Conservation (phyloP, 2,329 filamentous ascomycete species). For the Penicillium polonicum region DNA sequence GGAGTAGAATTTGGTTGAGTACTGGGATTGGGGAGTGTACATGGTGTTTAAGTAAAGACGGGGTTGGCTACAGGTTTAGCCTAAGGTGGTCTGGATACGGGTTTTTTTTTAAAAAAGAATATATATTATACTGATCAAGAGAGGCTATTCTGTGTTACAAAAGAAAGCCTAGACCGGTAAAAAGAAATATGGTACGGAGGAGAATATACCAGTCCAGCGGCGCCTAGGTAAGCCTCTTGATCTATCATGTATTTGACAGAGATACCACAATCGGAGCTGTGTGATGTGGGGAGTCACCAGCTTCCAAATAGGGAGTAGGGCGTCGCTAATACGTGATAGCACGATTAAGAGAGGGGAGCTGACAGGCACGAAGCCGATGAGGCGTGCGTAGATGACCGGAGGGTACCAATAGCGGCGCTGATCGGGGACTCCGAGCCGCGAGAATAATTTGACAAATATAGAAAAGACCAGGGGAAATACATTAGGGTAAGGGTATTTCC, state of each 20-base stretch:
- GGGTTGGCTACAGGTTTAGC: background rate
- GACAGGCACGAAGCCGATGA: conserved; percentile 23
- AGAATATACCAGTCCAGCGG: background rate
- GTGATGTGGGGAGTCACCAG: conserved; percentile 1
- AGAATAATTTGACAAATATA: conserved; percentile 18
- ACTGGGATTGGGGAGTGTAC: background rate
- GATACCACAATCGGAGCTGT: conserved; percentile 1
- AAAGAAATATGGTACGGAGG: background rate
- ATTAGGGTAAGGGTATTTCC: conserved; percentile 20
- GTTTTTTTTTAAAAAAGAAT: too few species aligned
- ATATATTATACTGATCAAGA: background rate
- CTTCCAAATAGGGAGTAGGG: conserved; percentile 4
- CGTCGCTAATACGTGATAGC: conserved; percentile 7
- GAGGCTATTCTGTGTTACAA: background rate
- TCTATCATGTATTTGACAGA: background rate
- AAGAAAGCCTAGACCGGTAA: background rate
- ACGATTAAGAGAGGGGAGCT: conserved; percentile 6
- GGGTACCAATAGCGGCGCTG: conserved; percentile 26
- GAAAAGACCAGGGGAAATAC: conserved; percentile 1
- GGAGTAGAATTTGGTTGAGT: background rate
- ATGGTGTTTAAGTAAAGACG: background rate
- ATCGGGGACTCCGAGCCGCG: conserved; percentile 19
- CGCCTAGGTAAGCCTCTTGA: background rate
- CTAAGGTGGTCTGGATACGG: background rate
- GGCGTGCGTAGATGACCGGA: conserved; percentile 15